Conservation (phyloP, 2,329 filamentous ascomycete genomes). For the Rutstroemia sydowiana region DNA sequence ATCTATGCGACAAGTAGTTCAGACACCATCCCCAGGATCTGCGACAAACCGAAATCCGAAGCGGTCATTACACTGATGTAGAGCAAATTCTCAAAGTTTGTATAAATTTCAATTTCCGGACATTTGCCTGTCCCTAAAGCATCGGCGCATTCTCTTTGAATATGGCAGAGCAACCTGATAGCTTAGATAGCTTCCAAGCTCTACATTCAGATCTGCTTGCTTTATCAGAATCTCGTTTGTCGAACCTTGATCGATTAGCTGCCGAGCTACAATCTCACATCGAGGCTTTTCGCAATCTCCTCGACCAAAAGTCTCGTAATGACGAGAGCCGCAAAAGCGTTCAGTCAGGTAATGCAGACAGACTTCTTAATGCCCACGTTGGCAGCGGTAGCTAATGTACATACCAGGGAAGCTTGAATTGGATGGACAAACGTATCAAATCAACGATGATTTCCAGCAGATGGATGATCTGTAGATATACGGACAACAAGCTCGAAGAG, state of each 20-base stretch:
- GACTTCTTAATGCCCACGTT: slow-evolving; percentile 16
- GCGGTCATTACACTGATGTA: not conserved
- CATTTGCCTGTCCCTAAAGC: slow-evolving; percentile 5
- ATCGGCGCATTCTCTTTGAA: slow-evolving; percentile 20
- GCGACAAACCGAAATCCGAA: not conserved
- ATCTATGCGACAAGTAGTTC: slow-evolving; percentile 2
- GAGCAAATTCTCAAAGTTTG: not conserved
- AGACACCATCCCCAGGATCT: not conserved
- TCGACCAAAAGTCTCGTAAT: slow-evolving; percentile 69
- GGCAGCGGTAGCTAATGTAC: no score
- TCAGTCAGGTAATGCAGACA: slow-evolving; percentile 60
- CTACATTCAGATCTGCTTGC: slow-evolving; percentile 80
- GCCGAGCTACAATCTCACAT: slow-evolving; percentile 58
- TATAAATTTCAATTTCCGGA: slow-evolving; percentile 1
- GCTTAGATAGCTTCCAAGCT: slow-evolving; percentile 70
- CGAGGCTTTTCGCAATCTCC: slow-evolving; percentile 59
- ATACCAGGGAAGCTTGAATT: slow-evolving; percentile 77
- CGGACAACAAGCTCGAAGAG: slow-evolving; percentile 67
- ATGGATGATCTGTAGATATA: slow-evolving; percentile 89
- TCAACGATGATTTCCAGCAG: slow-evolving; percentile 90
- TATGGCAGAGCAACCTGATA: slow-evolving; percentile 64
- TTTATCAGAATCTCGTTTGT: slow-evolving; percentile 62
- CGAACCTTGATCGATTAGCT: slow-evolving; percentile 62
- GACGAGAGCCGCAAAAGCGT: slow-evolving; percentile 67
- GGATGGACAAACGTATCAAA: slow-evolving; percentile 62